A percentile compares a stretch with the other conserved stretches of the same genome.
Evolutionary conservation across 192 early-diverging fungal species (phyloP).

Genomic region (Phlyctochytrium planicorne): DNA sequence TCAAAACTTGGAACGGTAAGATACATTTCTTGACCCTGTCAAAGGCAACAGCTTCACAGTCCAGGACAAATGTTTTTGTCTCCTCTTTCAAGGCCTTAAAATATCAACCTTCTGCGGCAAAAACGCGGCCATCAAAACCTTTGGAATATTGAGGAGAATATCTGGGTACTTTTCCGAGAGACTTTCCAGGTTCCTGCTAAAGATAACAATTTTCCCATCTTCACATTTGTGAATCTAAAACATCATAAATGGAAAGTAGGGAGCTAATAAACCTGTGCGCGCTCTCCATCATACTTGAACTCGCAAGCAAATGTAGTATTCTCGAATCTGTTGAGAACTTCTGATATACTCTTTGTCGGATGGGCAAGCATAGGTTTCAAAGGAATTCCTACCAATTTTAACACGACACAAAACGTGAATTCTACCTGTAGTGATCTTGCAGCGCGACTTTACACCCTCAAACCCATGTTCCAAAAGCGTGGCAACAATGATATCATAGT

Average conservation of each 20-base stretch:
- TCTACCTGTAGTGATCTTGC: too few relatives aligned
- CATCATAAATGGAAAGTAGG: not conserved
- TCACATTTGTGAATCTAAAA: conserved; percentile 78
- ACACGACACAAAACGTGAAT: not conserved
- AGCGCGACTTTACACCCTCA: not conserved
- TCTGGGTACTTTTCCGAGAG: conserved; percentile 92
- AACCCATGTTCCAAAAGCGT: conserved; percentile 72
- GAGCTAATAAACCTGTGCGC: conserved; percentile 68
- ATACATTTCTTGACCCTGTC: conserved; percentile 82
- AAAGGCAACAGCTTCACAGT: conserved; percentile 99
- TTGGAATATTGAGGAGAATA: conserved; percentile 73
- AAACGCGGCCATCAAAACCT: conserved; percentile 49
- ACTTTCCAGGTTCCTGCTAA: conserved; percentile 94
- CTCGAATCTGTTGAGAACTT: conserved; percentile 93
- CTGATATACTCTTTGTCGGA: conserved; percentile 90
- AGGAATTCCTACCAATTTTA: conserved; percentile 71
- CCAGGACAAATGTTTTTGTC: conserved; percentile 89
- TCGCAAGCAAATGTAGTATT: conserved; percentile 93
- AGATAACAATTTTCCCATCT: conserved; percentile 77
- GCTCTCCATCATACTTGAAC: conserved; percentile 98
- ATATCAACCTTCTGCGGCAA: not conserved
- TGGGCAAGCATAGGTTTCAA: conserved; percentile 99
- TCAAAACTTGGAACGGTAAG: conserved; percentile 94
- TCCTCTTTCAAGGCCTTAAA: conserved; percentile 17
- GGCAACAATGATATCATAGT: conserved; percentile 89